Percentiles rank a stretch among this genome's conserved stretches.
Conservation (phyloP, 2,329 filamentous ascomycete genomes). For the Dryadomyces quercivorus region DNA sequence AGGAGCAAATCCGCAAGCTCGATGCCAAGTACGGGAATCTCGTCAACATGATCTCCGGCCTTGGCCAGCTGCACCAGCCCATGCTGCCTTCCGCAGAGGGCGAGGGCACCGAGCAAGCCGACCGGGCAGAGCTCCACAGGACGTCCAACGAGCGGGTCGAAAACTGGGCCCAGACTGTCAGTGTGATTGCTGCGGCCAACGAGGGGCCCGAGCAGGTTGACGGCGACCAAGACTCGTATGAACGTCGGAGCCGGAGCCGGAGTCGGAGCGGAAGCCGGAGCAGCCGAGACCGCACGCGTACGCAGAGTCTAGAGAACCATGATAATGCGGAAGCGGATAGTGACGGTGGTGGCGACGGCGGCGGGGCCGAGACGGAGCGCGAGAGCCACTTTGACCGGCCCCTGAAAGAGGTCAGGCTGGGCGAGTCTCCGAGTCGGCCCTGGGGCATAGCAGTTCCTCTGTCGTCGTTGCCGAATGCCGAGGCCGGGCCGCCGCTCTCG, state of each 20-base stretch:
- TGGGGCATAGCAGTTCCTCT: constrained; percentile 80
- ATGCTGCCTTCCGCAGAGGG: constrained; percentile 58
- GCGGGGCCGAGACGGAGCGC: constrained; percentile 31
- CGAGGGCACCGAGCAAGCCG: constrained; percentile 22
- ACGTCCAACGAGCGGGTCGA: constrained; percentile 62
- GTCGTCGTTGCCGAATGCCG: constrained; percentile 20
- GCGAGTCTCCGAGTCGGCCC: constrained; percentile 82
- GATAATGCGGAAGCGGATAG: constrained; percentile 21
- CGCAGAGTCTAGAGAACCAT: background rate
- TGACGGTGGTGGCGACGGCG: constrained; percentile 26
- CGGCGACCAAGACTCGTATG: constrained; percentile 13
- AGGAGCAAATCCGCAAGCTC: constrained; percentile 72
- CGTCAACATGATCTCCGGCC: constrained; percentile 85
- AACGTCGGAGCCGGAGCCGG: background rate
- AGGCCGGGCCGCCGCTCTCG: constrained; percentile 32
- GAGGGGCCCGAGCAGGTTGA: background rate
- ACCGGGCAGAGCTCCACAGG: constrained; percentile 25
- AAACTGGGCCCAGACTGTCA: constrained; percentile 74
- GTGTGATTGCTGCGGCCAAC: constrained; percentile 31
- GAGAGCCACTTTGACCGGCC: constrained; percentile 71
- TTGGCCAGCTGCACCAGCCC: constrained; percentile 77
- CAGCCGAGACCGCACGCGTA: background rate
- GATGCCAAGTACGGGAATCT: constrained; percentile 91
- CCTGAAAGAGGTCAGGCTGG: constrained; percentile 80
- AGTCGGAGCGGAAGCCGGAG: background rate